Evolutionary conservation across 2,329 filamentous ascomycete species (phyloP).

Genomic region (Colletotrichum brevisporum): DNA sequence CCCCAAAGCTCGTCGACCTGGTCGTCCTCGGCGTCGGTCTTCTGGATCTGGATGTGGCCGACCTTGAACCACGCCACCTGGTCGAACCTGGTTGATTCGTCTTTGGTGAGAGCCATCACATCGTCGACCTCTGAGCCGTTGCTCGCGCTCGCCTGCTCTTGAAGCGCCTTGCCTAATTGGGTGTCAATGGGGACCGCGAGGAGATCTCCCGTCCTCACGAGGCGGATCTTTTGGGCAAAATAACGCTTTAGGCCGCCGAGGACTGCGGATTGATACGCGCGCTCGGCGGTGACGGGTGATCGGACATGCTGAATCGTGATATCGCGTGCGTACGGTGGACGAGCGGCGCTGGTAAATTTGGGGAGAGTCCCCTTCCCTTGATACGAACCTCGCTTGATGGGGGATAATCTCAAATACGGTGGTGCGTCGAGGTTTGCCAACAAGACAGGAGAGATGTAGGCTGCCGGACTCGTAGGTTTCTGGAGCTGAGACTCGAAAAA

Average conservation of each 20-base stretch:
- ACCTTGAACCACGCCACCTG: slow-evolving; percentile 94
- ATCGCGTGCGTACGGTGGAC: slow-evolving; percentile 75
- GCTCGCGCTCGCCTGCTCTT: slow-evolving; percentile 73
- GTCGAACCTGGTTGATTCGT: slow-evolving; percentile 59
- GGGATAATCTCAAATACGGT: slow-evolving; percentile 83
- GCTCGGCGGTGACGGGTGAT: slow-evolving; percentile 89
- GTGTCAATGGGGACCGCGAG: slow-evolving; percentile 93
- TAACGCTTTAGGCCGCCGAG: slow-evolving; percentile 90
- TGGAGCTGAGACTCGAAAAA: slow-evolving; percentile 80
- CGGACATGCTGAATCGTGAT: slow-evolving; percentile 91
- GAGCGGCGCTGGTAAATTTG: slow-evolving; percentile 68
- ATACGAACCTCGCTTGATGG: slow-evolving; percentile 70
- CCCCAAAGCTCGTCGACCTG: slow-evolving; percentile 83
- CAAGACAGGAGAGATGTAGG: slow-evolving; percentile 87
- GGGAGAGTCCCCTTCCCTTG: slow-evolving; percentile 67
- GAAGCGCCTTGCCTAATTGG: slow-evolving; percentile 83
- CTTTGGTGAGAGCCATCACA: slow-evolving; percentile 62
- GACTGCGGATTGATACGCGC: slow-evolving; percentile 86
- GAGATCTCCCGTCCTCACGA: slow-evolving; percentile 89
- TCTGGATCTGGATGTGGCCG: slow-evolving; percentile 76
- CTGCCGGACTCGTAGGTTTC: slow-evolving; percentile 69
- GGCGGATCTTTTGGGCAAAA: slow-evolving; percentile 85
- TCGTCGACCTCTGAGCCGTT: slow-evolving; percentile 81
- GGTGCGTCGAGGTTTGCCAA: slow-evolving; percentile 88
- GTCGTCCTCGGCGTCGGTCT: slow-evolving; percentile 64